These are phyloP conservation scores for Acidiella bohemica DNA, from an alignment of 495 filamentous ascomycete genomes.

Conservation along the genomic window DNA sequence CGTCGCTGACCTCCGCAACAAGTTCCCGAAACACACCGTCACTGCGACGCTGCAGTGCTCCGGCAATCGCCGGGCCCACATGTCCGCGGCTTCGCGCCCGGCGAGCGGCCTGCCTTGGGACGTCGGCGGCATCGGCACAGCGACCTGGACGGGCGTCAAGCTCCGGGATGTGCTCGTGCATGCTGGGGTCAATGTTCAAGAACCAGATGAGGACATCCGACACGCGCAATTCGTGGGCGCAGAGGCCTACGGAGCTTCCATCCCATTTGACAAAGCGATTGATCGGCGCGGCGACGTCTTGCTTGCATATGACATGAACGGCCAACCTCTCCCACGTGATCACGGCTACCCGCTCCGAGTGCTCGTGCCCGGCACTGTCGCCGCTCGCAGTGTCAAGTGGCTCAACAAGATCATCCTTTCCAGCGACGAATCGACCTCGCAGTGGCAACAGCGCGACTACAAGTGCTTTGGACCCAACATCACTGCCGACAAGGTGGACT, in stretches of 20 bases:
- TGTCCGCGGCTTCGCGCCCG: slow-evolving; percentile 35
- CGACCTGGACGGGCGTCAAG: slow-evolving; percentile 46
- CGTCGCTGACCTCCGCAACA: slow-evolving; percentile 39
- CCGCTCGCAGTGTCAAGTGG: slow-evolving; percentile 45
- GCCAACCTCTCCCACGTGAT: slow-evolving; percentile 47
- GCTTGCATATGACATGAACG: slow-evolving; percentile 61
- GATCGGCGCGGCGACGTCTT: slow-evolving; percentile 53
- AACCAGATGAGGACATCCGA: slow-evolving; percentile 33
- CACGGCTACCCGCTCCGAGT: slow-evolving; percentile 51
- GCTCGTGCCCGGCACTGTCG: slow-evolving; percentile 52
- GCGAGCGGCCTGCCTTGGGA: slow-evolving; percentile 46
- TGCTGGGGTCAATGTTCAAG: slow-evolving; percentile 44
- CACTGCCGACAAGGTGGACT: slow-evolving; percentile 25
- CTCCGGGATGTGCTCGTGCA: slow-evolving; percentile 54
- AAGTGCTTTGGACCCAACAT: slow-evolving; percentile 34
- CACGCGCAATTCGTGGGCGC: slow-evolving; percentile 53
- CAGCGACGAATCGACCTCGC: slow-evolving; percentile 30
- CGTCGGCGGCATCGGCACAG: slow-evolving; percentile 48
- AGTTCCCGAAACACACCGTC: slow-evolving; percentile 43
- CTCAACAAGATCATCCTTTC: slow-evolving; percentile 36
- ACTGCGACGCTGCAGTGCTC: slow-evolving; percentile 52
- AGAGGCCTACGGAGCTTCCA: slow-evolving; percentile 50
- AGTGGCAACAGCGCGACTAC: slow-evolving; percentile 36
- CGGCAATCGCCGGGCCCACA: slow-evolving; percentile 47
- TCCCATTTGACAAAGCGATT: slow-evolving; percentile 53